Evolutionary conservation across 179 eudicot species (phyloP).

Genomic region (Beta macrorhiza): DNA sequence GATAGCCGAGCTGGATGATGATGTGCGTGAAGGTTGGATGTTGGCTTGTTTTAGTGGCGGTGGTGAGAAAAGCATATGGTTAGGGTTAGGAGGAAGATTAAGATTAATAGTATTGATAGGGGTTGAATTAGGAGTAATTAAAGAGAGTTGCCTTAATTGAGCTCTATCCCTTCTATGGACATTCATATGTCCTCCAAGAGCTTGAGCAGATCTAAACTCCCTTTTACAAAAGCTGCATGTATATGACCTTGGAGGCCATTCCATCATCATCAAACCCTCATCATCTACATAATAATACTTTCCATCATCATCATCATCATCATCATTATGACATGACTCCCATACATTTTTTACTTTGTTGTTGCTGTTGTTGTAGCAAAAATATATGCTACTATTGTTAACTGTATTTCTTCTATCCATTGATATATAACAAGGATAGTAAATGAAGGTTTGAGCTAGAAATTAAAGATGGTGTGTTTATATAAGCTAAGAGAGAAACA

Average conservation of each 20-base stretch:
- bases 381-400: constrained; percentile 4
- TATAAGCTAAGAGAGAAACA: not conserved
- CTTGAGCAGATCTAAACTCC: constrained; percentile 82
- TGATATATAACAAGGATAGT: too few species aligned
- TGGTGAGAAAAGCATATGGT: not conserved
- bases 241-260: constrained; percentile 80
- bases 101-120: constrained; percentile 27
- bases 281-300: constrained; percentile 21
- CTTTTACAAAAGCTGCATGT: constrained; percentile 73
- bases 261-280: constrained; percentile 33
- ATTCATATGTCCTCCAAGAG: constrained; percentile 88
- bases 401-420: not conserved
- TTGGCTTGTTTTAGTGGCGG: not conserved
- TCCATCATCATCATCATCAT: constrained; percentile 6
- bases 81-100: constrained; percentile 34
- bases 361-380: constrained; percentile 23
- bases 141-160: constrained; percentile 41
- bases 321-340: not conserved
- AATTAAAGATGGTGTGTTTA: not conserved
- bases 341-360: not conserved
- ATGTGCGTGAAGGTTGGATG: not conserved
- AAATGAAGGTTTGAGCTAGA: not conserved
- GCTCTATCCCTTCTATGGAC: constrained; percentile 85
- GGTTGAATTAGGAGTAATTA: constrained; percentile 24
- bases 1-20: not conserved